Conservation (phyloP, 2,329 filamentous ascomycete species). For the Diaporthe aspalathi region DNA sequence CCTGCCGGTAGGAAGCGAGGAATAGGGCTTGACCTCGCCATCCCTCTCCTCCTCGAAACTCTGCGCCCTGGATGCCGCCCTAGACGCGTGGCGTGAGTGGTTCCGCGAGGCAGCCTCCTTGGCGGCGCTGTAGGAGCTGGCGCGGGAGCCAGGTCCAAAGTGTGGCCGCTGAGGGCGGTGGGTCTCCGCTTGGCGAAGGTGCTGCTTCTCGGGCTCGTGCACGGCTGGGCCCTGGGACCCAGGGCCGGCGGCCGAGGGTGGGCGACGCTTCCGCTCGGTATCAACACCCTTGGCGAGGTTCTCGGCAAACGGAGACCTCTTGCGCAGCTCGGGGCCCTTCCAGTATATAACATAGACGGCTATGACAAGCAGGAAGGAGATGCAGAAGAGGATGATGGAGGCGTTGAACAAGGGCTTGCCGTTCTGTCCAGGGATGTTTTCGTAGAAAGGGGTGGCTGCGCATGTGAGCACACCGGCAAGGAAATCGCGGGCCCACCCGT, state of each 20-base stretch:
- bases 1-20: neutral
- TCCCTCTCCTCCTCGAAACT: constrained; percentile 34
- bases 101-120: constrained; percentile 25
- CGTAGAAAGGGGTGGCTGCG: constrained; percentile 73
- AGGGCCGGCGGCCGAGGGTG: neutral
- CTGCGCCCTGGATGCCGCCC: constrained; percentile 29
- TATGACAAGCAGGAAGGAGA: constrained; percentile 70
- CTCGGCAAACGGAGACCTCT: constrained; percentile 73
- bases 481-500: constrained; percentile 80
- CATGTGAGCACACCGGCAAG: constrained; percentile 78
- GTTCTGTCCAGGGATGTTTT: constrained; percentile 64
- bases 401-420: constrained; percentile 54
- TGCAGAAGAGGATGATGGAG: constrained; percentile 71
- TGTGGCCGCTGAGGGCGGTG: constrained; percentile 24
- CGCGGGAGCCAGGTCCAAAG: constrained; percentile 34
- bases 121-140: constrained; percentile 35
- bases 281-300: constrained; percentile 58
- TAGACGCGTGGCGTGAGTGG: constrained; percentile 33
- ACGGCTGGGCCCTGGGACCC: neutral
- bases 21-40: constrained; percentile 21
- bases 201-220: constrained; percentile 17
- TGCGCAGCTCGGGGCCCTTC: constrained; percentile 70
- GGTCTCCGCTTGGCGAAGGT: neutral
- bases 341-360: constrained; percentile 76
- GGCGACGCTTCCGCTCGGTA: constrained; percentile 7